Evolutionary conservation across 179 eudicot species (phyloP).

Genomic region (Actinidia polygama): DNA sequence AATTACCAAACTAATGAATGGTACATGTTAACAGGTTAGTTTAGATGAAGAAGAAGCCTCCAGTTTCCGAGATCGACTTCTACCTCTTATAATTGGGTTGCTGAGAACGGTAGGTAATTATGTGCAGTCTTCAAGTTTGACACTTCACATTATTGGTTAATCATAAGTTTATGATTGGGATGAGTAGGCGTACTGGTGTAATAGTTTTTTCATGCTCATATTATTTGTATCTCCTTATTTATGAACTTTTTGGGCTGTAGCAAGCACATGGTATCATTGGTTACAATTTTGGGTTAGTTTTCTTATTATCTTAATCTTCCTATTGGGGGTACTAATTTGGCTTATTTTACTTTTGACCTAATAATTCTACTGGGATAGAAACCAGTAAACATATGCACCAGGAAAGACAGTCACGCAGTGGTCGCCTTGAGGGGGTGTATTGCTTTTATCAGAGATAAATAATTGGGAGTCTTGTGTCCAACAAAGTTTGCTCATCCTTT

Average conservation of each 20-base stretch:
- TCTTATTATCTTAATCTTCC: not conserved
- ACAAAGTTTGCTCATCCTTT: too few relatives aligned
- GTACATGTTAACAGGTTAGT: constrained; percentile 51
- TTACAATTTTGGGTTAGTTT: not conserved
- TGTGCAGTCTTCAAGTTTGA: constrained; percentile 11
- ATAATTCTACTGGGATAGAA: not conserved
- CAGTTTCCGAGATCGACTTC: constrained; percentile 76
- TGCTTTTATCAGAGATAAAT: too few relatives aligned
- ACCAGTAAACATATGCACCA: not conserved
- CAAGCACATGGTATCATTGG: not conserved
- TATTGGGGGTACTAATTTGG: too few relatives aligned
- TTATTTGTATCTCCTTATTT: not conserved
- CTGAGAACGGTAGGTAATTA: constrained; percentile 84
- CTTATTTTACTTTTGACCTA: not conserved
- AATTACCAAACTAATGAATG: constrained; percentile 7
- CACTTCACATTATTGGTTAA: not conserved
- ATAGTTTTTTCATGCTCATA: not conserved
- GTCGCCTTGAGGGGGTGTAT: too few relatives aligned
- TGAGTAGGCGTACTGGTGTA: not conserved
- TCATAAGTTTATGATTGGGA: not conserved
- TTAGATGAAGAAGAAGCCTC: constrained; percentile 75
- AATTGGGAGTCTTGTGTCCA: too few relatives aligned
- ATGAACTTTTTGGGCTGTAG: not conserved
- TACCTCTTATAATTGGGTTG: constrained; percentile 86
- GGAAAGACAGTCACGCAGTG: not conserved